phyloP scores from a whole-genome alignment of 2,329 filamentous ascomycete species.

The Claviceps sp. region DNA sequence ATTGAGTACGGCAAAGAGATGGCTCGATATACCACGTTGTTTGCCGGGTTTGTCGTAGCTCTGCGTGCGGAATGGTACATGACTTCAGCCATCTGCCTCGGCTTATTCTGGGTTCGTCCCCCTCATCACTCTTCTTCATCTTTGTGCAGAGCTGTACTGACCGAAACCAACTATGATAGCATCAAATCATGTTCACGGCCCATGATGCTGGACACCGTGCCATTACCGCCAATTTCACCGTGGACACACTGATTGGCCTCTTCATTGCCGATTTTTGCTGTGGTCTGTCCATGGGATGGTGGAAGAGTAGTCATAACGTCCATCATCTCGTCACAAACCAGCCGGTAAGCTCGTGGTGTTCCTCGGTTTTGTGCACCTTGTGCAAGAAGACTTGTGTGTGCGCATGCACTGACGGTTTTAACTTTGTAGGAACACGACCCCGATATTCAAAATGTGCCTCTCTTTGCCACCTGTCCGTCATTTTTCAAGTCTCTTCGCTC shows the following conservation, averaged over 20 bases:
- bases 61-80: constrained; percentile 41
- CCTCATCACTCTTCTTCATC: background rate
- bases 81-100: constrained; percentile 43
- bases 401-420: constrained; percentile 1
- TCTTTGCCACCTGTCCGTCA: constrained; percentile 52
- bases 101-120: constrained; percentile 43
- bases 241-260: constrained; percentile 46
- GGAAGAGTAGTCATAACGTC: constrained; percentile 57
- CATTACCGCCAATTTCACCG: constrained; percentile 45
- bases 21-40: constrained; percentile 38
- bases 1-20: constrained; percentile 44
- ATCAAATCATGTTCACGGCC: constrained; percentile 56
- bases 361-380: background rate
- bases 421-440: constrained; percentile 37
- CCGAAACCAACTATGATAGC: constrained; percentile 23
- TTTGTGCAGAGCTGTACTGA: constrained; percentile 6
- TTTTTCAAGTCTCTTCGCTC: constrained; percentile 52
- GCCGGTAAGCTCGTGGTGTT: constrained; percentile 22
- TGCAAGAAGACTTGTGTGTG: background rate
- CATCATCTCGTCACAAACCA: constrained; percentile 55
- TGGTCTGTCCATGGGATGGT: constrained; percentile 54
- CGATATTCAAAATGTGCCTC: constrained; percentile 52
- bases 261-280: constrained; percentile 54
- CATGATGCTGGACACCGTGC: constrained; percentile 52
- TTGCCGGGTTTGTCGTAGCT: constrained; percentile 30